Evolutionary conservation across 371 early-diverging fungal species (phyloP).

Genomic region (Lichtheimia ornata): DNA sequence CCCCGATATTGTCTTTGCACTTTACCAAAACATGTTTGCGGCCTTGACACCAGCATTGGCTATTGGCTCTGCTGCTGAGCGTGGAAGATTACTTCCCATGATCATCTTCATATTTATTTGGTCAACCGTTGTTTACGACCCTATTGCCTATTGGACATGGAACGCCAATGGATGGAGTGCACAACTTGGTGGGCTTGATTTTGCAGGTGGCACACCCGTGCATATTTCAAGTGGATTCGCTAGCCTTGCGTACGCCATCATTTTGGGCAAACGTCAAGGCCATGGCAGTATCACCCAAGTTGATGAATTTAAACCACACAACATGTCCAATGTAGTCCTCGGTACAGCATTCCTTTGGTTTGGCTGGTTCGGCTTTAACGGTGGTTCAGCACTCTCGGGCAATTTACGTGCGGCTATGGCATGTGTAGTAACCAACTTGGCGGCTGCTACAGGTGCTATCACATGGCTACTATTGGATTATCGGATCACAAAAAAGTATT

Average conservation of each 20-base stretch:
- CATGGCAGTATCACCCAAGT: constrained; percentile 45
- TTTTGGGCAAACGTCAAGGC: constrained; percentile 80
- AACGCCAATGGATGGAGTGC: constrained; percentile 78
- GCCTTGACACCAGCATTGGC: constrained; percentile 89
- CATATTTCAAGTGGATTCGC: constrained; percentile 90
- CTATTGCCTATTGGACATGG: constrained; percentile 95
- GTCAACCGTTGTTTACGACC: constrained; percentile 88
- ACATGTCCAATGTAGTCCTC: constrained; percentile 86
- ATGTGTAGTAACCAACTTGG: constrained; percentile 79
- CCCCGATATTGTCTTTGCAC: constrained; percentile 68
- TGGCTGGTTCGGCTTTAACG: constrained; percentile 87
- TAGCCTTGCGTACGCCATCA: constrained; percentile 84
- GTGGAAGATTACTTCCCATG: constrained; percentile 83
- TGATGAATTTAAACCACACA: constrained; percentile 82
- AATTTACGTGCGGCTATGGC: constrained; percentile 88
- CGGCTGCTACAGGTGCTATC: constrained; percentile 82
- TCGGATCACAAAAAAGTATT: constrained; percentile 73
- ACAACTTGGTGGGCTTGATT: constrained; percentile 77
- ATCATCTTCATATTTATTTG: constrained; percentile 91
- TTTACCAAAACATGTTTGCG: constrained; percentile 80
- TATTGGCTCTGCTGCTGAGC: constrained; percentile 90
- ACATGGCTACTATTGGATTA: constrained; percentile 86
- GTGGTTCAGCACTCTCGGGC: constrained; percentile 83
- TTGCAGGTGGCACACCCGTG: constrained; percentile 91
- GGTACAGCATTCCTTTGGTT: constrained; percentile 91